Base-by-base conservation (phyloP, 179 eudicot species). In the Beta macrorhiza region DNA sequence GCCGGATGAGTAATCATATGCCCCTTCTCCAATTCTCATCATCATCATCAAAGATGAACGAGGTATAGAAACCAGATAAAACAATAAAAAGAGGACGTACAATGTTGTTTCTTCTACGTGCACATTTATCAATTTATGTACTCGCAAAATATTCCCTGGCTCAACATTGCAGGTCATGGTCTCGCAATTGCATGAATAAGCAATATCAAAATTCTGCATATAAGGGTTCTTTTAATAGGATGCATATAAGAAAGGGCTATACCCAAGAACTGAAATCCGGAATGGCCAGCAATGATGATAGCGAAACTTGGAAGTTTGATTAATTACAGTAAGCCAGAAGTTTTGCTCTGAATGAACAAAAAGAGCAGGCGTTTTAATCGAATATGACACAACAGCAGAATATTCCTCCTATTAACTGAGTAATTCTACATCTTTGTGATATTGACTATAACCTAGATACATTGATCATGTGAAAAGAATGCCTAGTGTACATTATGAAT, bases 401-500 rank as follows among this genome's bases (percentile, higher is more conserved):
- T 53, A 77, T 47, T 44, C 37, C 55, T 73, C 52, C 71, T 76
- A 59, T 67, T 32, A 75, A 19, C 72, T 74, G 42, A 45, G 79
- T 13, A 77, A 67, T 67, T 84, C 78, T 77, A 81, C 81, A 65
- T 65, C 76, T 78, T 47, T 51, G 17, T 47, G 45, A 73, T 77
- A 55, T 59, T 22, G 51, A 78, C 82, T 74, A 52, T 78, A 84
- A 63, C 79, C 22, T 76, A 77, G 65, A 83, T 53, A 73, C 77
- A 68, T 65, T 16, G 72, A 65, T 63, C 65, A 55, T 9, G 76
- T 29, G 80, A 63, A 68, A 81, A 81, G 68, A 84, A 81, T 84
- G 75, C 72, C 78, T 78, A 74, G 84, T 78, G 84, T 84, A 81
- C 81, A 81, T 74, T 17, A 58, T 37, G 49, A 12, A 47, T 65